Evolutionary conservation across 805 yeast genomes (phyloP), one percentile per base, ranked within the genome.

Genomic region (Zygosaccharomyces bisporus): DNA sequence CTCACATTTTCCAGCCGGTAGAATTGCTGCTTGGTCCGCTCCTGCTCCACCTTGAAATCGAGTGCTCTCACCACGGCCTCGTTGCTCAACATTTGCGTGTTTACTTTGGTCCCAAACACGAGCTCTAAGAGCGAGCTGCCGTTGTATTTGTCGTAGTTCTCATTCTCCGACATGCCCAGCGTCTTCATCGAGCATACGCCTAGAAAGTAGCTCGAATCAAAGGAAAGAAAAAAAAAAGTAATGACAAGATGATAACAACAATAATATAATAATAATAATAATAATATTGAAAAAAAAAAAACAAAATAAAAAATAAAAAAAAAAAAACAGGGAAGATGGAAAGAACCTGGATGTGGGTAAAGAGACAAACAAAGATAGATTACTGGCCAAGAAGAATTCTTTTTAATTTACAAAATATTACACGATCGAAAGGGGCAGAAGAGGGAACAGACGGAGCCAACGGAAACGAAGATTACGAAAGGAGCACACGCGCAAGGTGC

Each of bases 21-120:
- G 53, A 72, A 81, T 52, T 84, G 93, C 61, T 89, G 96, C 52
- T 83, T 83, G 1, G 96, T 83, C 34, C 75, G 72, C 60, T 90
- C 96, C 57, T 84, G 91, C 59, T 87, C 89, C 2, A 78, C 62
- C 41, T 80, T 72, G 23, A 83, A 72, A 25, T 73, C 71, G 29
- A 87, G 64, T 0, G 88, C 81, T 50, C 76, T 78, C 19, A 70
- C 61, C 21, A 81, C 70, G 3, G 88, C 74, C 6, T 71, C 69
- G 43, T 83, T 84, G 6, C 35, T 41, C 25, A 44, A 9, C 21
- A 9, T 34, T 76, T 83, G 79, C 27, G 67, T 61, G 6, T 70
- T 56, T 10, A 77, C 68, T 23, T 75, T 69, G 3, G 78, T 69
- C 1, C 88, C 89, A 29, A 83, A 64, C 7, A 81, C 58, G 3